phyloP scores from a whole-genome alignment of 1,284 basidiomycete species.

The Inonotus hispidus region DNA sequence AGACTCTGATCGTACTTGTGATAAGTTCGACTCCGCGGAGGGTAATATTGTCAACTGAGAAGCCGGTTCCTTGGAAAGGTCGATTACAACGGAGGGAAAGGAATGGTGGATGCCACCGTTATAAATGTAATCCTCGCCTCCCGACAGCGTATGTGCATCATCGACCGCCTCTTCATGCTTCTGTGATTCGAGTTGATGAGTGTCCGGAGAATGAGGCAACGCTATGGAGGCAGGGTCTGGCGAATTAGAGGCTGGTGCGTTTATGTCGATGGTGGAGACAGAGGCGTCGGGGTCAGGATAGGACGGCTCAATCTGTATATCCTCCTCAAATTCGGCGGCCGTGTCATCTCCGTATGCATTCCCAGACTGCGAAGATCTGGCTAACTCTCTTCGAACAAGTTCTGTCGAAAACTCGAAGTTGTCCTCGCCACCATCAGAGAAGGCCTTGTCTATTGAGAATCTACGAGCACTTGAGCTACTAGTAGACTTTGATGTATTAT shows the following conservation, averaged over 20 bases:
- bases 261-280: slow-evolving; percentile 53
- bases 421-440: slow-evolving; percentile 50
- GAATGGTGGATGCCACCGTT: slow-evolving; percentile 21
- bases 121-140: slow-evolving; percentile 2
- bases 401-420: slow-evolving; percentile 52
- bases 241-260: slow-evolving; percentile 8
- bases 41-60: slow-evolving; percentile 24
- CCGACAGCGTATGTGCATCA: neutral
- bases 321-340: slow-evolving; percentile 24
- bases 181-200: slow-evolving; percentile 10
- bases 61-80: slow-evolving; percentile 34
- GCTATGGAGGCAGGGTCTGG: slow-evolving; percentile 21
- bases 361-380: slow-evolving; percentile 34
- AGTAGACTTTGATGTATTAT: neutral
- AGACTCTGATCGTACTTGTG: slow-evolving; percentile 5
- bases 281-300: slow-evolving; percentile 41
- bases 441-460: slow-evolving; percentile 63
- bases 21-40: slow-evolving; percentile 16
- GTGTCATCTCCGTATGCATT: slow-evolving; percentile 24
- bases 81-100: slow-evolving; percentile 44
- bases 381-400: slow-evolving; percentile 54
- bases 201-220: slow-evolving; percentile 22
- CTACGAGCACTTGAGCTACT: neutral
- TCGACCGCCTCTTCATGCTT: neutral
- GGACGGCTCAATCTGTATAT: slow-evolving; percentile 14